Evolutionary conservation across 2,329 filamentous ascomycete genomes (phyloP).

Genomic region (Scedosporium apiospermum): DNA sequence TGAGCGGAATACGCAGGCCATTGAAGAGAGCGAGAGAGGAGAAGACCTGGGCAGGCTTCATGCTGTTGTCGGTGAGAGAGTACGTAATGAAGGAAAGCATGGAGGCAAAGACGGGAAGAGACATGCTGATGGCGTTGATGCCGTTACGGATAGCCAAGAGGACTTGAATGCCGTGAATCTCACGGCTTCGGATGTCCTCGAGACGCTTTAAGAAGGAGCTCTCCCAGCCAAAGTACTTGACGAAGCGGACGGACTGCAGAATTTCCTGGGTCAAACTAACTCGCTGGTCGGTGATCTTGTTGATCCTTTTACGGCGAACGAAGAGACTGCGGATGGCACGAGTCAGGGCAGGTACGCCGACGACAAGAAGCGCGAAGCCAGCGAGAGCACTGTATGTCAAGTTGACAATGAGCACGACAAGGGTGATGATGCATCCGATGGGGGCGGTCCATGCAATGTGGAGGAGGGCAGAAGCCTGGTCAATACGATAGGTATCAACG

Average conservation of each 20-base stretch:
- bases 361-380: slow-evolving; percentile 72
- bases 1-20: slow-evolving; percentile 78
- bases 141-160: slow-evolving; percentile 75
- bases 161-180: slow-evolving; percentile 77
- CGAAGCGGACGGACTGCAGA: slow-evolving; percentile 79
- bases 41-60: slow-evolving; percentile 74
- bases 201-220: slow-evolving; percentile 73
- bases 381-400: slow-evolving; percentile 82
- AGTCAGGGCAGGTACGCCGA: slow-evolving; percentile 70
- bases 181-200: slow-evolving; percentile 60
- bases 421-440: slow-evolving; percentile 65
- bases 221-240: slow-evolving; percentile 97
- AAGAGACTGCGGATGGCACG: slow-evolving; percentile 70
- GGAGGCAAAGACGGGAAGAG: slow-evolving; percentile 84
- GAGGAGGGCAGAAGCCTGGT: slow-evolving; percentile 80
- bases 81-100: slow-evolving; percentile 92
- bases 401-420: slow-evolving; percentile 76
- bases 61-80: slow-evolving; percentile 53
- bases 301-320: slow-evolving; percentile 66
- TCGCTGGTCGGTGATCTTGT: slow-evolving; percentile 87
- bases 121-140: slow-evolving; percentile 75
- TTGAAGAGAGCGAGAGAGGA: slow-evolving; percentile 94
- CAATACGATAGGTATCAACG: slow-evolving; percentile 86
- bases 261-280: slow-evolving; percentile 91
- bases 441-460: slow-evolving; percentile 88